phyloP scores from a whole-genome alignment of 805 yeast genomes.

The Grigorovia jiainica region DNA sequence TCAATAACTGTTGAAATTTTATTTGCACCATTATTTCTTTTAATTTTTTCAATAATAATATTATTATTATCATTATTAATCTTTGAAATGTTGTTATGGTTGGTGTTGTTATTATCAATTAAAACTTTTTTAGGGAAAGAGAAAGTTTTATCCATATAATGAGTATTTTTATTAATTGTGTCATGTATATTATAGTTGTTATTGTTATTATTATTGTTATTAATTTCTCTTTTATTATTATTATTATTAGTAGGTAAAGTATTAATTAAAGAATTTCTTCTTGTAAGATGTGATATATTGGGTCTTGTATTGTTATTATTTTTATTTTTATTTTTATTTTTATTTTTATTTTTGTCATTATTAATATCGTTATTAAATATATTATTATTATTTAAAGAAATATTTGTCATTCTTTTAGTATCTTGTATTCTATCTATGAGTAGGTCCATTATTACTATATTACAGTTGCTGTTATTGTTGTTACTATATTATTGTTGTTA shows the following conservation, averaged over 20 bases:
- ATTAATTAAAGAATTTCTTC: not conserved
- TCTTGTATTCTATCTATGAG: not conserved
- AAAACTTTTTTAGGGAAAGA: not conserved
- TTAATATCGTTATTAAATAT: not conserved
- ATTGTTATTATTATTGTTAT: no score
- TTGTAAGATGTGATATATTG: not conserved
- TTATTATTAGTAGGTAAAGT: no score
- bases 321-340: not conserved
- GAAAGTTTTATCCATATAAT: not conserved
- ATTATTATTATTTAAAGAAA: not conserved
- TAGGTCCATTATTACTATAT: not conserved
- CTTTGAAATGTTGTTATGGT: not conserved
- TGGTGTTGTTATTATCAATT: not conserved
- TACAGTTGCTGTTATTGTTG: no score
- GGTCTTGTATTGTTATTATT: not conserved
- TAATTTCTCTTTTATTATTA: no score
- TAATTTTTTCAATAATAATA: not conserved
- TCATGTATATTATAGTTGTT: no score
- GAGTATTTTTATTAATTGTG: not conserved
- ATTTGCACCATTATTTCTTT: conserved; percentile 2
- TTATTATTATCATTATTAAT: not conserved
- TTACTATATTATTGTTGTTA: no score
- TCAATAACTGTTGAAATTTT: conserved; percentile 1
- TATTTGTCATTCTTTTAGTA: not conserved
- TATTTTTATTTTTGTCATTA: not conserved